Evolutionary conservation across 176 grass and related monocot species (phyloP), one percentile per base, ranked within the genome.

Genomic region (Hyparrhenia diplandra): DNA sequence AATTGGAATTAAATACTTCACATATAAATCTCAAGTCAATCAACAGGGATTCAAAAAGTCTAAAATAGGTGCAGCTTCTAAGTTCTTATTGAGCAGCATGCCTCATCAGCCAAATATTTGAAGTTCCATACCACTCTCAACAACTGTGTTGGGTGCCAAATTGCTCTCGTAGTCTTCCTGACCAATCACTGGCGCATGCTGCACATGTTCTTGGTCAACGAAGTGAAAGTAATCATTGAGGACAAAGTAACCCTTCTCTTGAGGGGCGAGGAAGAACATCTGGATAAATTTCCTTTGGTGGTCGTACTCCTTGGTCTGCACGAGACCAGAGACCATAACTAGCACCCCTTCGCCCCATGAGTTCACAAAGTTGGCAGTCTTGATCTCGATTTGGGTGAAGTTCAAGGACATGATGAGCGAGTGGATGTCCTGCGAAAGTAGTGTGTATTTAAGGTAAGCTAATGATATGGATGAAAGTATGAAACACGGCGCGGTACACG

Each of bases 211-310:
- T 87, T 93, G 84, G 73, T 99, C 93, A 69, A 99, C 90, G 16
- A 99, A 91, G 51, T n/a, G 97, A 65, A 95, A 93, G 75, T 95
- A 91, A 88, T 99, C 97, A 52, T 91, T 99, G 58, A 99, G 92
- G 66, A 99, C 91, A 91, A 93, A 99, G 78, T 91, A 99, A 30
- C 97, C 97, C 78, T 99, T 95, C 83, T 99, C n/a, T 71, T 99
- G 97, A 1, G 97, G 97, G 3, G 97, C 97, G 78, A 99, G 87
- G 77, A 99, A 95, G 72, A 99, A 96, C 51, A 69, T 99, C 74
- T 99, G 97, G 49, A 99, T 79, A 71, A 99, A 99, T 58, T 94
- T 87, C 79, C 90, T 94, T 76, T 90, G 86, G 55, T 85, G 55
- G 73, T 5, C 85, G 67, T 93, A 95, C 40, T 93, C 97, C 69